Conservation (phyloP, 1,284 basidiomycete genomes). For the Schizophyllum amplum region DNA sequence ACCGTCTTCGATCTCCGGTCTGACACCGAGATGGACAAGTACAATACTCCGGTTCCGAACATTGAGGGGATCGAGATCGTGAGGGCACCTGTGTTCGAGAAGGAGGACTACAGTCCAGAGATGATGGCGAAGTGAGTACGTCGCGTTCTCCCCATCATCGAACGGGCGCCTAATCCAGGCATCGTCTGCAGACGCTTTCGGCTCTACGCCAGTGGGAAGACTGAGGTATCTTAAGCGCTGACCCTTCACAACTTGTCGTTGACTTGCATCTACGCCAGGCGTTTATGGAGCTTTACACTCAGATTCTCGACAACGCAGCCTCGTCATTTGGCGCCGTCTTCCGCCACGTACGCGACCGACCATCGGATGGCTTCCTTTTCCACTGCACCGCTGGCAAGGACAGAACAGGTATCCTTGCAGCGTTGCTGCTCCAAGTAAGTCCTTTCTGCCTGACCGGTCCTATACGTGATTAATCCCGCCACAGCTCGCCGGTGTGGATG, state of each 20-base stretch:
- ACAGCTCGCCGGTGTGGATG: constrained; percentile 62
- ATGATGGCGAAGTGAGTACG: constrained; percentile 70
- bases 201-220: constrained; percentile 72
- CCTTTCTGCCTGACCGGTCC: not conserved
- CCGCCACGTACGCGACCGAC: constrained; percentile 60
- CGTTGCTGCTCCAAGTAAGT: constrained; percentile 58
- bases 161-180: constrained; percentile 8
- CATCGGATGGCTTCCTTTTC: constrained; percentile 55
- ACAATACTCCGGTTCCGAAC: constrained; percentile 50
- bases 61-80: constrained; percentile 55
- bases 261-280: constrained; percentile 34
- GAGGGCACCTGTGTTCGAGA: constrained; percentile 58
- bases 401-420: constrained; percentile 69
- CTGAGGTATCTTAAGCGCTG: constrained; percentile 47
- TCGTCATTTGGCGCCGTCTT: constrained; percentile 56
- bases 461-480: not conserved
- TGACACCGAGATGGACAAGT: constrained; percentile 69
- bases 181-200: constrained; percentile 58
- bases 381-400: constrained; percentile 82
- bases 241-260: not conserved
- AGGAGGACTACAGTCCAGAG: constrained; percentile 72
- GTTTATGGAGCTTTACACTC: constrained; percentile 72
- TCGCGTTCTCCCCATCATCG: constrained; percentile 15
- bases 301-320: constrained; percentile 68
- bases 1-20: constrained; percentile 69